A percentile compares a stretch with the other conserved stretches of the same genome.
phyloP scores from a whole-genome alignment of 31 red algal species.

The Asparagopsis taxiformis region DNA sequence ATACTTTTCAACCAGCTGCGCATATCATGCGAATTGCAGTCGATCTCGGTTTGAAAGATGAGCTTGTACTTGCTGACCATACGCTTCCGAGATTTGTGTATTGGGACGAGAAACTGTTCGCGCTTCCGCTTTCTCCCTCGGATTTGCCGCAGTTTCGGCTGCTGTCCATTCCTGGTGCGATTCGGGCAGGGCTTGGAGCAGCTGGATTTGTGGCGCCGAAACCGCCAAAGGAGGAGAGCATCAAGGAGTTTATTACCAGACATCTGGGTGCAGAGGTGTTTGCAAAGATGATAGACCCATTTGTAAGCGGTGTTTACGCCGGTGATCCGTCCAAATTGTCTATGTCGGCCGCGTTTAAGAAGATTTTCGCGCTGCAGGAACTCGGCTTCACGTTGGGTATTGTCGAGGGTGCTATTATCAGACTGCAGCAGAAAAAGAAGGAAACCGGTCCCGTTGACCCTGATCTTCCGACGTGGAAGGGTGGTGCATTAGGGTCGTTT shows the following conservation, averaged over 20 bases:
- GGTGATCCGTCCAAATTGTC: conserved; percentile 80
- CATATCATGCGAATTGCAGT: conserved; percentile 80
- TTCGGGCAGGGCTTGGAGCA: conserved; percentile 91
- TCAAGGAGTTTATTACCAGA: conserved; percentile 96
- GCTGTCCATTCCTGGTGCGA: conserved; percentile 65
- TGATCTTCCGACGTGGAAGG: conserved; percentile 81
- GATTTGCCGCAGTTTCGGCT: conserved; percentile 82
- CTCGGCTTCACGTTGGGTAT: conserved; percentile 85
- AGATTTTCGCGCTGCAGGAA: conserved; percentile 80
- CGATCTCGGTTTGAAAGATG: conserved; percentile 67
- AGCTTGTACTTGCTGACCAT: conserved; percentile 87
- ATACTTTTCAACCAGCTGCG: conserved; percentile 93
- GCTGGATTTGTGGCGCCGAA: conserved; percentile 71
- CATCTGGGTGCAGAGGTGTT: conserved; percentile 94
- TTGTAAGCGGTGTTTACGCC: conserved; percentile 95
- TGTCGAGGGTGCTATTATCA: conserved; percentile 92
- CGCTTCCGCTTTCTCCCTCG: conserved; percentile 70
- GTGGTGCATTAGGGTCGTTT: conserved; percentile 91
- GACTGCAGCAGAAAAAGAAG: conserved; percentile 71
- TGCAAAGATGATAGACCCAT: conserved; percentile 94
- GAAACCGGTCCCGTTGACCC: conserved; percentile 48
- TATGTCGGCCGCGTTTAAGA: conserved; percentile 92
- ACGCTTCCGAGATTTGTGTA: conserved; percentile 93
- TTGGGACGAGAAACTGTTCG: conserved; percentile 82
- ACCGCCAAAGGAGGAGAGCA: conserved; percentile 60